Base-by-base conservation (phyloP, 768 basidiomycete species). In the Mycena vulgaris region DNA sequence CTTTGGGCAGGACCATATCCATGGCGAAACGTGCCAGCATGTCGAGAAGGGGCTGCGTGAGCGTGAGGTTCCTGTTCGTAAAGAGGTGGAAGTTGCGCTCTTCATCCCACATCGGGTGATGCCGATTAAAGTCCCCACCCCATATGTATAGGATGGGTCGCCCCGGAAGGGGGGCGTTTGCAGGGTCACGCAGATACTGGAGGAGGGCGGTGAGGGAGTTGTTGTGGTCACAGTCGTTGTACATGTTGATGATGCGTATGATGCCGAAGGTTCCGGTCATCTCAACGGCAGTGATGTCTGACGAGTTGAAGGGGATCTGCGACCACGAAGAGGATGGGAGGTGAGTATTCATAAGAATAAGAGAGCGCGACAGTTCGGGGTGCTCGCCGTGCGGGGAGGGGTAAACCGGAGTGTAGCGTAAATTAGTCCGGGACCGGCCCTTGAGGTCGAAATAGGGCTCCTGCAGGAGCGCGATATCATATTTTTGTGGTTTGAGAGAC, bases 41-140 rank as follows among this genome's bases (percentile, higher is more conserved):
- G 11, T n/a, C n/a, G n/a, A n/a, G n/a, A n/a, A n/a, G n/a, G n/a
- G n/a, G n/a, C n/a, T n/a, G n/a, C n/a, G 81, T 78, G 0, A 48
- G 63, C 0, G 74, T 53, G 0, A 82, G 59, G 16, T 78, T 76
- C 10, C 55, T 13, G 0, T 35, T 35, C 1, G 81, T 84, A 72
- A 87, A 83, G 0, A 88, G 81, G 40, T 68, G 67, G 53, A 80
- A 79, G 11, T 56, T 56, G 52, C 82, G 78, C 0, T 75, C 66
- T 7, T 78, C 66, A 25, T 86, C 84, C 85, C 85, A 86, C 11
- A 80, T 27, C 0, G 79, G 81, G 73, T 85, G 81, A 66, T 86
- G 39, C 39, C n/a, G n/a, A n/a, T n/a, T n/a, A n/a, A n/a, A n/a
- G n/a, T n/a, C n/a, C n/a, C n/a, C n/a, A n/a, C n/a, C 39, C 39